Base-by-base conservation (phyloP, 2,329 filamentous ascomycete species). In the Epicoccum sorghinum region DNA sequence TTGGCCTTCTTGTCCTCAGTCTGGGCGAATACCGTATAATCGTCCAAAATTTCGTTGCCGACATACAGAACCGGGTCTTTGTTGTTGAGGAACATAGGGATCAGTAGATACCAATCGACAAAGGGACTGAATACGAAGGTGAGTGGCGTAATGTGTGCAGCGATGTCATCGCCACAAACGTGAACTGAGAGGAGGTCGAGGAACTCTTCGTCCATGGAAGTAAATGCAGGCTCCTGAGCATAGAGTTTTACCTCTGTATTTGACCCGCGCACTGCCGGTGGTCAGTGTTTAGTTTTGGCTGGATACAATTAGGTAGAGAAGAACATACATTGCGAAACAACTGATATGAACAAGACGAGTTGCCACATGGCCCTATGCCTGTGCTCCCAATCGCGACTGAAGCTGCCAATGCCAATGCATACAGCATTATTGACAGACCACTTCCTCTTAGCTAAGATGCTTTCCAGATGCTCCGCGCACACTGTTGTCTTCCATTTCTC, bases 151-250 rank as follows among this genome's bases (percentile, higher is more conserved):
- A 75, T 70, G 18, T 66, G 56, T 0, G 48, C 45, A 29, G 69
- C 59, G 13, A 70, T 62, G 6, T 46, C 40, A 0, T 58, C 39
- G 2, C 53, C 4, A 0, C 65, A 43, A 2, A 66, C 54, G 0
- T 51, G 52, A 29, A 75, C 57, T 8, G 58, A 52, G 7, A 75
- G 60, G 0, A 54, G 36, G 0, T 44, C 24, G 4, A 75, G 66
- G 22, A 75, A 71, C 0, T 57, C 47, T 0, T 59, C 58, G 39
- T 76, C 73, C 27, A 75, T 47, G 1, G 64, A 7, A 3, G 68
- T 73, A 47, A 74, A 75, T 6, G 64, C 61, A 1, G 73, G 73
- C 40, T 76, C 73, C 57, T 75, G 72, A 1, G 72, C 71, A 51
- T 67, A 71, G 7, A 71, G 48, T 13, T 39, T 35, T 7, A 65